Base-by-base conservation (phyloP, 2,329 filamentous ascomycete species). In the Dothistroma septosporum region DNA sequence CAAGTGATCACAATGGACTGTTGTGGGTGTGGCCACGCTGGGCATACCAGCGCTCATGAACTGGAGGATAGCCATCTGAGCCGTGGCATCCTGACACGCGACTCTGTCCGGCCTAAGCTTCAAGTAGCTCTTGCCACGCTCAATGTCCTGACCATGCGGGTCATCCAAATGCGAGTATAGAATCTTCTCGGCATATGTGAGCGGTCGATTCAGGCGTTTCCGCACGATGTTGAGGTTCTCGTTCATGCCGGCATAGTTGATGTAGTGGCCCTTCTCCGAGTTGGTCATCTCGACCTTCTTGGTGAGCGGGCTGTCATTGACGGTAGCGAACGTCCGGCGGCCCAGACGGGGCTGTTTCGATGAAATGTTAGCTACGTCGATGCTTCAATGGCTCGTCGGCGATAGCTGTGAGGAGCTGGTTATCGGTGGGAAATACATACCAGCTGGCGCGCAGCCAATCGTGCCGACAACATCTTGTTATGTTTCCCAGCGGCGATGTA, bases 41-140 rank as follows among this genome's bases (percentile, higher is more conserved):
- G 91, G 90, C 91, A 99, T 93, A 77, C 93, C 93, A 63, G 94
- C 93, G 59, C 91, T 96, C 92, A 99, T 99, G 86, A 99, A 99
- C 83, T 99, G 94, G 62, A 99, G 85, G 70, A 99, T 96, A 67
- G 94, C 94, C 94, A 99, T 99, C 85, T 99, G 94, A 66, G 94
- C 94, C 63, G 94, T 97, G 76, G 94, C 94, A 85, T 99, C 94
- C 84, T 99, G 94, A 85, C 94, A 97, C 78, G 94, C 94, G 73
- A 99, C 94, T 79, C 94, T 91, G 77, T 99, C 94, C 61, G 94
- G 94, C 69, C 94, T 90, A 70, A 99, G 87, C 83, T 93, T 97
- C 69, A 99, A 87, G 81, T 99, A 97, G 63, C 92, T 97, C 72
- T 86, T 86, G 74, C 94, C 94, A 77, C 94, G 91, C 86, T 97